phyloP scores from a whole-genome alignment of 352 stramenopile species.

The Pythium insidiosum region DNA sequence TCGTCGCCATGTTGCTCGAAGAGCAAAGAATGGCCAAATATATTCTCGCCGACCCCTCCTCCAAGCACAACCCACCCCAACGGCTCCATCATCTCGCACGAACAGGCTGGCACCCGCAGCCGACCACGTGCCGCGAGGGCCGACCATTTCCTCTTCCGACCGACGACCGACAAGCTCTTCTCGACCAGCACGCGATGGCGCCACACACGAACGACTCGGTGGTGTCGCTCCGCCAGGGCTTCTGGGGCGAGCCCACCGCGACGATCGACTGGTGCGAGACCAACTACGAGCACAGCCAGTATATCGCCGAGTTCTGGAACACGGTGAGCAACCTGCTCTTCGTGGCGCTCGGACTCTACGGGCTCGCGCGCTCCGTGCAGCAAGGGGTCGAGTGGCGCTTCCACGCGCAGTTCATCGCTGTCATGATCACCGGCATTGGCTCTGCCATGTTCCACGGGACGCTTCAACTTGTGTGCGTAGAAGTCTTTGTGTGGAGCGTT shows the following conservation, averaged over 20 bases:
- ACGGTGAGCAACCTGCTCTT: conserved; percentile 79
- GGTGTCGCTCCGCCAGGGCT: too few relatives aligned
- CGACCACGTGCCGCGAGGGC: too few relatives aligned
- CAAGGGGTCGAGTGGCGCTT: conserved; percentile 74
- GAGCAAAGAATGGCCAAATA: too few relatives aligned
- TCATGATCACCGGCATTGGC: conserved; percentile 76
- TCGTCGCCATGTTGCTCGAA: too few relatives aligned
- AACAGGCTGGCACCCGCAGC: too few relatives aligned
- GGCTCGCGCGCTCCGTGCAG: conserved; percentile 47
- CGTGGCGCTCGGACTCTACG: conserved; percentile 65
- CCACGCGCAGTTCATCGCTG: conserved; percentile 58
- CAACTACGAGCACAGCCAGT: conserved; percentile 76
- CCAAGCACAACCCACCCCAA: too few relatives aligned
- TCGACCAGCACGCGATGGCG: not conserved
- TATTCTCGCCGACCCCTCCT: too few relatives aligned
- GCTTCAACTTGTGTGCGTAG: conserved; percentile 69
- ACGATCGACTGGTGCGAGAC: conserved; percentile 85
- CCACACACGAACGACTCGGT: too few relatives aligned
- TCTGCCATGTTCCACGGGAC: conserved; percentile 84
- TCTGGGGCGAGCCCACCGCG: conserved; percentile 63
- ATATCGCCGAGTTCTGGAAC: conserved; percentile 87
- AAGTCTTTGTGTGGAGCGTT: too few relatives aligned
- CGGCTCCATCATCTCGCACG: too few relatives aligned
- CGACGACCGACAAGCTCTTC: not conserved
- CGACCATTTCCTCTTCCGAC: too few relatives aligned